These are phyloP conservation scores for Francoa sonchifolia DNA, from an alignment of 441 rosid genomes.

Conservation along the genomic window DNA sequence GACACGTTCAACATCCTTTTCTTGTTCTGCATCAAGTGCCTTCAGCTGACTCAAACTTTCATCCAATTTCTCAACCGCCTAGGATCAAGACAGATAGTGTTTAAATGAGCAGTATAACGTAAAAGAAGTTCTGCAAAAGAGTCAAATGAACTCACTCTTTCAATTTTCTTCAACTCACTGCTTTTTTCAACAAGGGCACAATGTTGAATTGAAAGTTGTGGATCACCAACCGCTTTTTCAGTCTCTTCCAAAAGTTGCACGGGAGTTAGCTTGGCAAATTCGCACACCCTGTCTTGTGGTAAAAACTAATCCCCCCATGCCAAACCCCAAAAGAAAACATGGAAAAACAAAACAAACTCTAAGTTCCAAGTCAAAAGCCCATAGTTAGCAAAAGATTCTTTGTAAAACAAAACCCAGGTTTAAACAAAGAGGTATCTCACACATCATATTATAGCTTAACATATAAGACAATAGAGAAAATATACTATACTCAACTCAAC, in stretches of 20 bases:
- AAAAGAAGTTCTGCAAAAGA: conserved; percentile 1
- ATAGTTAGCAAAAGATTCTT: too few species aligned
- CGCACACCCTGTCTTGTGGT: conserved; percentile 94
- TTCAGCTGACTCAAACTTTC: conserved; percentile 62
- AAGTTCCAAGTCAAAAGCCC: background rate
- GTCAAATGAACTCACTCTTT: conserved; percentile 28
- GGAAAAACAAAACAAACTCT: background rate
- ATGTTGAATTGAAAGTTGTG: conserved; percentile 81
- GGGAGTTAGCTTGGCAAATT: conserved; percentile 86
- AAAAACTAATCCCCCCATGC: conserved; percentile 35
- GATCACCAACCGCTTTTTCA: conserved; percentile 95
- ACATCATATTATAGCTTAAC: background rate
- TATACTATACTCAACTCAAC: too few species aligned
- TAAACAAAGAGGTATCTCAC: too few species aligned
- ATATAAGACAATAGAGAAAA: background rate
- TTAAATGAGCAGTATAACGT: conserved; percentile 2
- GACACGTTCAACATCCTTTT: conserved; percentile 83
- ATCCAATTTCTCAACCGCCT: conserved; percentile 68
- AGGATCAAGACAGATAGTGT: conserved; percentile 1
- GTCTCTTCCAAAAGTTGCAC: conserved; percentile 94
- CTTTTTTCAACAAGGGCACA: conserved; percentile 64
- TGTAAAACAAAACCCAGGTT: too few species aligned
- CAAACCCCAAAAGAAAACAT: background rate
- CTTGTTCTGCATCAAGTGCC: conserved; percentile 71
- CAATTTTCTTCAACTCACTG: conserved; percentile 49